Evolutionary conservation across 2,329 filamentous ascomycete genomes (phyloP).

Genomic region (Trichophyton mentagrophytes): DNA sequence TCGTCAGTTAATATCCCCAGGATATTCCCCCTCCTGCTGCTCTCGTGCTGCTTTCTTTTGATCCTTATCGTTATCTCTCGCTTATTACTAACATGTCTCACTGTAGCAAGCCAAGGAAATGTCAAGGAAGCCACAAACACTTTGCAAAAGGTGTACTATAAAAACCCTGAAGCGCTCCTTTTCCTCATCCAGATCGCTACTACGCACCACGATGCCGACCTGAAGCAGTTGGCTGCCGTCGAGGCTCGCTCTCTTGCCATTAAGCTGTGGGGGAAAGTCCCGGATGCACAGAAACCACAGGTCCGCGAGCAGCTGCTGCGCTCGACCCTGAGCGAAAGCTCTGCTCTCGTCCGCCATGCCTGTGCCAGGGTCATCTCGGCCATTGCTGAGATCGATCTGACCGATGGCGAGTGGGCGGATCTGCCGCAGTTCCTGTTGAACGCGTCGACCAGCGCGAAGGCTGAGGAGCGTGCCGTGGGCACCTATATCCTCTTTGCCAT

Average conservation of each 20-base stretch:
- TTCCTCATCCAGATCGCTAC: slow-evolving; percentile 80
- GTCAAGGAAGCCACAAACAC: slow-evolving; percentile 82
- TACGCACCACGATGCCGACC: slow-evolving; percentile 55
- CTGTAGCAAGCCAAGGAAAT: slow-evolving; percentile 68
- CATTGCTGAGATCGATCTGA: slow-evolving; percentile 74
- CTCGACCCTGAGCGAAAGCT: slow-evolving; percentile 66
- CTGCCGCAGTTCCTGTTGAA: slow-evolving; percentile 67
- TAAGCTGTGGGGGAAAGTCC: slow-evolving; percentile 72
- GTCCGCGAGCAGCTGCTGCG: slow-evolving; percentile 75
- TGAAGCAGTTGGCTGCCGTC: slow-evolving; percentile 83
- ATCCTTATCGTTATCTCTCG: slow-evolving; percentile 5
- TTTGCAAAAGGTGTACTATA: slow-evolving; percentile 89
- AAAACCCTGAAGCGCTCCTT: slow-evolving; percentile 67
- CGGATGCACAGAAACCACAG: slow-evolving; percentile 61
- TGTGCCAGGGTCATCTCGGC: slow-evolving; percentile 76
- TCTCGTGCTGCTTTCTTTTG: background rate
- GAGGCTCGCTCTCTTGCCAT: slow-evolving; percentile 70
- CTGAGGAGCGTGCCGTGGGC: slow-evolving; percentile 74
- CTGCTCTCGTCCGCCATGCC: slow-evolving; percentile 67
- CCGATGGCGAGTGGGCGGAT: slow-evolving; percentile 73
- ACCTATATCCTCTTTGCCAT: slow-evolving; percentile 89
- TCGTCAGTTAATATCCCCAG: slow-evolving; percentile 46
- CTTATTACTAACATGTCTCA: slow-evolving; percentile 11
- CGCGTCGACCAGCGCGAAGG: slow-evolving; percentile 61
- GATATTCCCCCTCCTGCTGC: background rate